A percentile compares a stretch with the other conserved stretches of the same genome.
Conservation (phyloP, 164 flowering plant species). For the Taxillus chinensis region DNA sequence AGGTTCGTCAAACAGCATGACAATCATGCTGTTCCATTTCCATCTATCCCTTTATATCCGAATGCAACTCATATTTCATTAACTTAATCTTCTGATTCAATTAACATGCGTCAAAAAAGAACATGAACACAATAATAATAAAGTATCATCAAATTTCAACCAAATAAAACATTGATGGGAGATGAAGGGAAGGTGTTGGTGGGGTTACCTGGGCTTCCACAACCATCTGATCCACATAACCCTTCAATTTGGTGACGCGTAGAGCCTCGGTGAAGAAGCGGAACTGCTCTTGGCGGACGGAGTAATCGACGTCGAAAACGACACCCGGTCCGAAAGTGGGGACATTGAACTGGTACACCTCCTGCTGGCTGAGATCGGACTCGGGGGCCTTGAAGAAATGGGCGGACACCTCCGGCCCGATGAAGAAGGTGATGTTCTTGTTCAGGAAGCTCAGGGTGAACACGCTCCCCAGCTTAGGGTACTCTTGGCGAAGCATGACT, state of each 20-base stretch:
- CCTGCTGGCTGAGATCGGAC: conserved; percentile 93
- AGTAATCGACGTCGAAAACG: conserved; percentile 80
- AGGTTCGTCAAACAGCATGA: too few species aligned
- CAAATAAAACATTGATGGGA: too few species aligned
- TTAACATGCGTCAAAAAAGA: too few species aligned
- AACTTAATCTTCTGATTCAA: too few species aligned
- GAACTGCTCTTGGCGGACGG: conserved; percentile 88
- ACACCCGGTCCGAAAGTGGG: conserved; percentile 98
- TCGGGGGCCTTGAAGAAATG: conserved; percentile 95
- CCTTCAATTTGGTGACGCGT: conserved; percentile 69
- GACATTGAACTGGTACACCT: conserved; percentile 93
- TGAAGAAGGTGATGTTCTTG: conserved; percentile 79
- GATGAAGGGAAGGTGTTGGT: too few species aligned
- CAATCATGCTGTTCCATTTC: too few species aligned
- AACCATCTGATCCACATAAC: conserved; percentile 96
- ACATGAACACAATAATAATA: too few species aligned
- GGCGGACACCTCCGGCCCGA: conserved; percentile 80
- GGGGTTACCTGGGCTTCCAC: conserved; percentile 65
- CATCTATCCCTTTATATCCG: too few species aligned
- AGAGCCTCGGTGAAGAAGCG: conserved; percentile 89
- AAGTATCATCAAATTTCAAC: too few species aligned
- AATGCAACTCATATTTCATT: too few species aligned
- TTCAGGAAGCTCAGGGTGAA: conserved; percentile 58
- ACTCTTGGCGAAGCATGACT: conserved; percentile 78
- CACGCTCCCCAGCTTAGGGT: conserved; percentile 87